Conservation (phyloP, 257 asterid species). For the Rhazya stricta region DNA sequence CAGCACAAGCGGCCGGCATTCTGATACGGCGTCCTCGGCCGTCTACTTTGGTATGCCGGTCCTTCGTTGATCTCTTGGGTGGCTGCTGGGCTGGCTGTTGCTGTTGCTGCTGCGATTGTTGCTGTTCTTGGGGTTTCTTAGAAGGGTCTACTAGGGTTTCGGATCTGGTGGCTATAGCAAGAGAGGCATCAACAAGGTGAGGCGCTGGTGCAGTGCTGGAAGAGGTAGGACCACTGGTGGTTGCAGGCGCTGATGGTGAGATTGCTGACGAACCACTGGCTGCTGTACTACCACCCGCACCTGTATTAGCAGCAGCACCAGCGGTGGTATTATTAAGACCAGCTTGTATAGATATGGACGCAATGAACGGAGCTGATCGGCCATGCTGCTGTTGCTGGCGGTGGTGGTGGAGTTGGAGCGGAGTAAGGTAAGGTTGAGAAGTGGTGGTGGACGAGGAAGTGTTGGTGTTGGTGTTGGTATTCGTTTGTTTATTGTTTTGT, state of each 20-base stretch:
- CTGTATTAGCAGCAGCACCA: background rate
- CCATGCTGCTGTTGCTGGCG: slow-evolving; percentile 20
- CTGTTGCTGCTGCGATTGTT: slow-evolving; percentile 32
- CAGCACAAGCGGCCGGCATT: slow-evolving; percentile 86
- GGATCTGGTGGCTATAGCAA: slow-evolving; percentile 53
- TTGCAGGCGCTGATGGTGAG: slow-evolving; percentile 27
- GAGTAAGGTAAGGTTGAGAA: slow-evolving; percentile 19
- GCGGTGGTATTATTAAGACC: background rate
- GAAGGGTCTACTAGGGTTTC: slow-evolving; percentile 37
- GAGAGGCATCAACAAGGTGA: slow-evolving; percentile 53
- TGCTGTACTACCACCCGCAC: background rate
- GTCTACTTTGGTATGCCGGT: slow-evolving; percentile 86
- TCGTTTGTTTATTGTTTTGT: slow-evolving; percentile 35
- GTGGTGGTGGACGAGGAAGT: slow-evolving; percentile 14
- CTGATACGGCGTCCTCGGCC: slow-evolving; percentile 83
- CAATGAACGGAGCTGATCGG: slow-evolving; percentile 10
- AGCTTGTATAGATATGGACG: slow-evolving; percentile 24
- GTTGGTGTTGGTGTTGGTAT: slow-evolving; percentile 17
- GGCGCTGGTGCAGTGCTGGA: slow-evolving; percentile 18
- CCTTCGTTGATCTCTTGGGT: slow-evolving; percentile 51
- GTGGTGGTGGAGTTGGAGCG: slow-evolving; percentile 33
- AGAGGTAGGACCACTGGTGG: slow-evolving; percentile 24
- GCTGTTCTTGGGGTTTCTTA: slow-evolving; percentile 26
- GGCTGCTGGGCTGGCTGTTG: slow-evolving; percentile 41
- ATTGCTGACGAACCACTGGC: slow-evolving; percentile 14